Evolutionary conservation across 257 asterid genomes (phyloP), one percentile per base, ranked within the genome.

Genomic region (Thymus quinquecostatus): DNA sequence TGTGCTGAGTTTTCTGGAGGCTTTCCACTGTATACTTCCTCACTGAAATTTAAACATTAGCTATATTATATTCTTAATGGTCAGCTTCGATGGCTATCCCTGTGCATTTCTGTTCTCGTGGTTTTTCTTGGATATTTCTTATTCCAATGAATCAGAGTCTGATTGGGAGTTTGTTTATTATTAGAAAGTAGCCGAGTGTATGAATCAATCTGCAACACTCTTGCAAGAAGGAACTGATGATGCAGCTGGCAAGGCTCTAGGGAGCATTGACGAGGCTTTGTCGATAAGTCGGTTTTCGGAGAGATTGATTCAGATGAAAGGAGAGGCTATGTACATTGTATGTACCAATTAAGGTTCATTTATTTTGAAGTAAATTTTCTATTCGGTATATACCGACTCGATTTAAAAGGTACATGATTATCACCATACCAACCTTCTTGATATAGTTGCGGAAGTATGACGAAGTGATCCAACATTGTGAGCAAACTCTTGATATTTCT

Each of bases 261-360:
- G 21, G 49, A 81, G 72, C 66, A 86, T 86, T 79, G 79, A 28
- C 47, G 91, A 88, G 74, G 98, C 92, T 70, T 77, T 89, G 81
- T 78, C 79, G 36, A 79, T 86, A 62, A 86, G 99, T 82, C 82
- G 83, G 71, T 87, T 80, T 77, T 94, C 98, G 3, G 99, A 94
- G 79, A 84, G 75, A 74, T 80, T 91, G 72, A 84, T 89, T 75
- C 84, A 89, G 92, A 82, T 91, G 93, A 94, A 89, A 82, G 98
- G 90, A 77, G 92, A 88, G 83, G 95, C 90, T 41, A 79, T 94
- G 48, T 86, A 83, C 84, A 77, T 70, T 84, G 99, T 94, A 80
- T 67, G 96, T 78, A 43, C 79, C 70, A 66, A 43, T 68, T 43
- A 71, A 40, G 54, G 56, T 66, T 59, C 43, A 71, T 8, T 45